Evolutionary conservation across 257 asterid genomes (phyloP).

Genomic region (Vinca minor): DNA sequence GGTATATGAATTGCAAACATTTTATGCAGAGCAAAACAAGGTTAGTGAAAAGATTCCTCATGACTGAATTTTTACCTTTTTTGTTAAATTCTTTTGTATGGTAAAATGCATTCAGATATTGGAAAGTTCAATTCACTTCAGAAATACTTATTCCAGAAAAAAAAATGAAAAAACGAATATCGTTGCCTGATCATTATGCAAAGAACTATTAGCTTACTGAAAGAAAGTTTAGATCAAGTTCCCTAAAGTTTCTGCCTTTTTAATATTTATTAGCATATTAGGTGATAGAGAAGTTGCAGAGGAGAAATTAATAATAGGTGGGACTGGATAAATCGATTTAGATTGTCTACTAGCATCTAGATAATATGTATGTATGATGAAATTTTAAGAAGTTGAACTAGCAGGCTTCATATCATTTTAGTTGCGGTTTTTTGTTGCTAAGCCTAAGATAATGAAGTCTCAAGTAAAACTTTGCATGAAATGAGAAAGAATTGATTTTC

Average conservation of each 20-base stretch:
- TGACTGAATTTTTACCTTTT: not conserved
- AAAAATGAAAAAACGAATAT: not conserved
- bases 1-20: slow-evolving; percentile 43
- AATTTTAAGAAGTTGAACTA: not conserved
- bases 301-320: not conserved
- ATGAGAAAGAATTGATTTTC: not conserved
- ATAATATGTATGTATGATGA: not conserved
- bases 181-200: not conserved
- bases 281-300: not conserved
- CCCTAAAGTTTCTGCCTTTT: not conserved
- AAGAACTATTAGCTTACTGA: not conserved
- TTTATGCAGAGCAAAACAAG: slow-evolving; percentile 32
- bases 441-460: not conserved
- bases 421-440: not conserved
- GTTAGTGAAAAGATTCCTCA: slow-evolving; percentile 24
- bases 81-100: not conserved
- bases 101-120: not conserved
- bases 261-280: not conserved
- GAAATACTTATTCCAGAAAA: not conserved
- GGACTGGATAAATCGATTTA: not conserved
- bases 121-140: not conserved
- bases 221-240: not conserved
- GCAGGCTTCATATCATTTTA: not conserved
- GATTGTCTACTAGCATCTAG: not conserved
- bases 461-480: not conserved